phyloP scores from a whole-genome alignment of 116 monocot genomes.

The Posidonia oceanica region DNA sequence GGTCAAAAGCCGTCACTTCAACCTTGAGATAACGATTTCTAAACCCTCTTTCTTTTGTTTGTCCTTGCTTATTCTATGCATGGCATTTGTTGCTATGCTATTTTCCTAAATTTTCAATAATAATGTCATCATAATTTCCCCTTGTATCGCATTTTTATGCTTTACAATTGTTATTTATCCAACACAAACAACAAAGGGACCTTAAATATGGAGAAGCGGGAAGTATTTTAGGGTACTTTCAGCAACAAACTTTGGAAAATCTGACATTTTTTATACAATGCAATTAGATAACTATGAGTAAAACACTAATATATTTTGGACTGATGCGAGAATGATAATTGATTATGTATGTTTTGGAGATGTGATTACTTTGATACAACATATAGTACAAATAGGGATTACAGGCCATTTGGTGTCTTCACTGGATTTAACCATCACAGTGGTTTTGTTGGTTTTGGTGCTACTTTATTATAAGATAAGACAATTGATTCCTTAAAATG shows the following conservation, averaged over 20 bases:
- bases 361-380: constrained; percentile 34
- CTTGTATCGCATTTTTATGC: no score
- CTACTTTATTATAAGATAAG: constrained; percentile 20
- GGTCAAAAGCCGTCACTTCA: no score
- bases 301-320: constrained; percentile 35
- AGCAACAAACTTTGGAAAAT: constrained; percentile 11
- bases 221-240: constrained; percentile 14
- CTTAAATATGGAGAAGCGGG: constrained; percentile 6
- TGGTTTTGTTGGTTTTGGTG: constrained; percentile 14
- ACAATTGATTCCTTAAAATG: constrained; percentile 23
- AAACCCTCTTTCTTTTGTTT: no score
- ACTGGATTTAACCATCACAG: constrained; percentile 22
- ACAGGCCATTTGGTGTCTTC: constrained; percentile 19
- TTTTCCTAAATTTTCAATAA: no score
- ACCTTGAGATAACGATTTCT: no score
- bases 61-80: no score
- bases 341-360: constrained; percentile 32
- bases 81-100: no score
- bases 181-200: not conserved
- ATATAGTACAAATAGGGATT: constrained; percentile 10
- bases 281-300: constrained; percentile 23
- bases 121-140: no score
- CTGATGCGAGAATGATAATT: constrained; percentile 26
- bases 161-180: no score
- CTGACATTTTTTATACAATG: constrained; percentile 23